These are phyloP conservation scores for Fusarium siculi DNA, from an alignment of 2,329 filamentous ascomycete species.

Conservation along the genomic window DNA sequence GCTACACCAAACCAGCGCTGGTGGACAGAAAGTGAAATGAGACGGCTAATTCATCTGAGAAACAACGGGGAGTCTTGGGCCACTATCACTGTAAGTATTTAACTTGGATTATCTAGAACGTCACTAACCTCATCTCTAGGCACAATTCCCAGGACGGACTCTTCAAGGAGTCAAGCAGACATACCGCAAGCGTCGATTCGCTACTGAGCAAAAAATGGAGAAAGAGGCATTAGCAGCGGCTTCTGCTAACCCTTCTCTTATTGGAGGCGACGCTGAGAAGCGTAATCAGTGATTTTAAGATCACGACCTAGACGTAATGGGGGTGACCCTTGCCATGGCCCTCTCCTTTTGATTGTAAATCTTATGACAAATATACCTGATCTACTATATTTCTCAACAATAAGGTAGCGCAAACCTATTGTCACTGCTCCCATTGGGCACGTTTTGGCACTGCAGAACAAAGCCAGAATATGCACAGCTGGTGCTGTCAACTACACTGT, in stretches of 20 bases:
- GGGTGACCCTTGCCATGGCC: neutral
- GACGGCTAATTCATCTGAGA: neutral
- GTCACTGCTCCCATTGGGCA: neutral
- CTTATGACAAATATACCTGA: neutral
- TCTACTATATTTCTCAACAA: neutral
- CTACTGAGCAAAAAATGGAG: neutral
- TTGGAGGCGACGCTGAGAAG: neutral
- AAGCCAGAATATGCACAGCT: neutral
- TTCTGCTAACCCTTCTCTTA: neutral
- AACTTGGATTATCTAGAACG: rapidly evolving
- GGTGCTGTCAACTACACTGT: too few relatives aligned
- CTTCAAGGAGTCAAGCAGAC: constrained; percentile 5
- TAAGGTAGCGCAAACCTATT: too few relatives aligned
- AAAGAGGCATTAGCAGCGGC: neutral
- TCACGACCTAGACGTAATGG: rapidly evolving
- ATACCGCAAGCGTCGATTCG: constrained; percentile 14
- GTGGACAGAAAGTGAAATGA: constrained; percentile 16
- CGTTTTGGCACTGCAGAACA: neutral
- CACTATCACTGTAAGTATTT: neutral
- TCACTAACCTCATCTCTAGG: neutral
- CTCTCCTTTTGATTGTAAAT: too few relatives aligned
- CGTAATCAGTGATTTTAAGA: neutral
- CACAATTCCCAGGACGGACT: neutral
- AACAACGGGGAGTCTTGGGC: neutral
- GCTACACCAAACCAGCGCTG: neutral